Conservation (phyloP, 2,329 filamentous ascomycete species). For the Ophiostoma perfectum region DNA sequence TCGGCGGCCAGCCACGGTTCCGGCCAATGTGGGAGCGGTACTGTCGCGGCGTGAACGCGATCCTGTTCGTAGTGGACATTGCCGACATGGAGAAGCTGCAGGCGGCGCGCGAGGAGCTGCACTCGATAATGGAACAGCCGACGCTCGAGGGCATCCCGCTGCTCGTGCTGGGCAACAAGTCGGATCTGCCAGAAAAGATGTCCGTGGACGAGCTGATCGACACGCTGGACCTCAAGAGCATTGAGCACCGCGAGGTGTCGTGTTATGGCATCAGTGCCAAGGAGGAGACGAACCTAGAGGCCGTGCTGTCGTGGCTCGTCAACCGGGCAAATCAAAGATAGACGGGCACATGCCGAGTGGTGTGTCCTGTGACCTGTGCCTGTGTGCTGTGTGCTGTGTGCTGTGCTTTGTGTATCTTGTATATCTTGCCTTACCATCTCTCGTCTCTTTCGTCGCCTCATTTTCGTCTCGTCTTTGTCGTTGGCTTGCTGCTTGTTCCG, state of each 20-base stretch:
- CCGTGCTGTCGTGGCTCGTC: slow-evolving; percentile 93
- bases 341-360: slow-evolving; percentile 27
- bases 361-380: neutral
- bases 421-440: neutral
- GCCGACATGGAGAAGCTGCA: slow-evolving; percentile 77
- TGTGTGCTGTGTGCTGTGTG: neutral
- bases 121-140: slow-evolving; percentile 77
- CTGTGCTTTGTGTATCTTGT: neutral
- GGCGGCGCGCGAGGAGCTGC: slow-evolving; percentile 85
- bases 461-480: neutral
- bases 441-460: neutral
- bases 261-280: slow-evolving; percentile 99
- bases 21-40: slow-evolving; percentile 99
- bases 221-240: slow-evolving; percentile 78
- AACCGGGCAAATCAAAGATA: slow-evolving; percentile 70
- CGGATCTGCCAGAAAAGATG: slow-evolving; percentile 83
- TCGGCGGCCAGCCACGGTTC: slow-evolving; percentile 94
- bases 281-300: slow-evolving; percentile 97
- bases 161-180: slow-evolving; percentile 94
- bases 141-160: slow-evolving; percentile 85
- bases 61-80: slow-evolving; percentile 97
- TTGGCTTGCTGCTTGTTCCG: neutral
- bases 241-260: slow-evolving; percentile 89
- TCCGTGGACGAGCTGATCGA: slow-evolving; percentile 95
- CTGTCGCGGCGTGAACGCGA: slow-evolving; percentile 93